Evolutionary conservation across 805 yeast genomes (phyloP), one percentile per base, ranked within the genome.

Genomic region (Debaryomyces hansenii): DNA sequence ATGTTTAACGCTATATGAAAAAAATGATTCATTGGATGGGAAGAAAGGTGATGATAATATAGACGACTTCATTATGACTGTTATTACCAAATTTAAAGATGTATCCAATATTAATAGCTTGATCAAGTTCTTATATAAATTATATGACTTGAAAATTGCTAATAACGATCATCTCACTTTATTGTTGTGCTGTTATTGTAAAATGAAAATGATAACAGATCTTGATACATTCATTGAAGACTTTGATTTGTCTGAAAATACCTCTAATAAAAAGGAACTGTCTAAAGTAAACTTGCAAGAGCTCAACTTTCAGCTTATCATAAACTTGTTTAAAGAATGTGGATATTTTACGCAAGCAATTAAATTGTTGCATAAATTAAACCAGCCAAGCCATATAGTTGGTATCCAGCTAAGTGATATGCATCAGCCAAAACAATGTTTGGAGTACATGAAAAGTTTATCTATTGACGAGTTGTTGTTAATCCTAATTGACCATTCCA

Each of bases 101-200:
- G 84, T 90, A 16, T 82, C 87, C 5, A 84, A 85, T 47, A 86
- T 89, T 1, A 69, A 72, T 24, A 80, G 80, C 48, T 66, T 91
- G 55, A 77, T 89, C 0, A 70, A 71, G 36, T 90, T 85, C 52
- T 67, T 90, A 29, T 82, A 82, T 60, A 77, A 77, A 10, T 70
- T 90, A 52, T 72, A 86, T 44, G 75, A 75, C 6, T 63, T 73
- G 37, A 75, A 77, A 2, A 53, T 76, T 11, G 84, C 96, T 0
- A 79, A 80, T n/a, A 74, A 80, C 27, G 95, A 90, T 58, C 97
- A 92, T 62, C 77, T 90, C 5, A 90, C 96, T 0, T 65, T 92
- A 20, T 70, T 91, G 35, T 64, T 91, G 20, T 85, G 92, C 49
- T 83, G 92, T 41, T 83, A 85, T 57, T 87, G 96, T 49, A 90